Percentiles rank a stretch among this genome's conserved stretches.
Evolutionary conservation across 2,329 filamentous ascomycete species (phyloP).

Genomic region (Trichoderma breve): DNA sequence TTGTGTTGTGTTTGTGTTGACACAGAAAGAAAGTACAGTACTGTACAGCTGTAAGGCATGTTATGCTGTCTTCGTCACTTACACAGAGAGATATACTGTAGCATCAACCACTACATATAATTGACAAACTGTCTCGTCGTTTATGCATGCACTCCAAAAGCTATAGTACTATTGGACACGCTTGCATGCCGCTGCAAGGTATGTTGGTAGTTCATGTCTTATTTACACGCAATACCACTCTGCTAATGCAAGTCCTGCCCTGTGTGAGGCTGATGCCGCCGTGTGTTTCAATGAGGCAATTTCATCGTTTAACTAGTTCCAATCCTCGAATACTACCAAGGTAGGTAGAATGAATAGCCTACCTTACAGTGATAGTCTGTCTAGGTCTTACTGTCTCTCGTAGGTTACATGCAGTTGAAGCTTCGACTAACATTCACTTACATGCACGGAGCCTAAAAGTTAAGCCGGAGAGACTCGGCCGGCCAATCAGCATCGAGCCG

Average conservation of each 20-base stretch:
- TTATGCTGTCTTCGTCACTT: not conserved
- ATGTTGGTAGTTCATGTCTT: not conserved
- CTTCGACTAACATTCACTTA: not conserved
- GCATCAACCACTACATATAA: not conserved
- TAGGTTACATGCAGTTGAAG: not conserved
- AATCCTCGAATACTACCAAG: not conserved
- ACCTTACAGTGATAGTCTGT: not conserved
- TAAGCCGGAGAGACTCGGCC: not conserved
- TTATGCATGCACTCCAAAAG: not conserved
- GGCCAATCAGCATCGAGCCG: not conserved
- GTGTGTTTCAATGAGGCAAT: slow-evolving; percentile 8
- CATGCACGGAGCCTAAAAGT: slow-evolving; percentile 11
- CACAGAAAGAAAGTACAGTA: not conserved
- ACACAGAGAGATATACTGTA: not conserved
- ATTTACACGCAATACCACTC: not conserved
- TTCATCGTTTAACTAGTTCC: not conserved
- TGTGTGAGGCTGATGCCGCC: not conserved
- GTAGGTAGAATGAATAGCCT: not conserved
- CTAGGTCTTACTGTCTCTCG: not conserved
- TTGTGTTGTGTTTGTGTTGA: not conserved
- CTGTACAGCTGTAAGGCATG: too few species aligned
- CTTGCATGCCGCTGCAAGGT: not conserved
- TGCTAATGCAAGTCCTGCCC: slow-evolving; percentile 3
- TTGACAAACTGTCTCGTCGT: not conserved
- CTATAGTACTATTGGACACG: not conserved